Conservation (phyloP, 495 filamentous ascomycete species). For the Lophiostoma macrostomum region DNA sequence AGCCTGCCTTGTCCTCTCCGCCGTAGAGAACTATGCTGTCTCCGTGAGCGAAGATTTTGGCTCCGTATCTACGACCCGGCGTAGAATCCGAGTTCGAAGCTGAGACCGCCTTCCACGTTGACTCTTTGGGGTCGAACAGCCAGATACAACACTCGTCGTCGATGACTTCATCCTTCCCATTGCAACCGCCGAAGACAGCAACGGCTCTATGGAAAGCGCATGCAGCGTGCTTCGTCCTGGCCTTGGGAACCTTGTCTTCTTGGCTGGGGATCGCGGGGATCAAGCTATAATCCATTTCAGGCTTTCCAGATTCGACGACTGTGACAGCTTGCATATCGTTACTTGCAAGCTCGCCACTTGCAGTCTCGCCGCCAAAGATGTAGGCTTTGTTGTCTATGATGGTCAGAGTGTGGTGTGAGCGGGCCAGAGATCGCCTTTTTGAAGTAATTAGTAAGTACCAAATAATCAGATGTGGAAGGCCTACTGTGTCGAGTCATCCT, state of each 20-base stretch:
- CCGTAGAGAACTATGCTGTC: neutral
- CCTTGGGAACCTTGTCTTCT: neutral
- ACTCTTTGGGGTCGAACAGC: conserved; percentile 44
- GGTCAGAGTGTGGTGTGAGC: conserved; percentile 49
- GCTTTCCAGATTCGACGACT: neutral
- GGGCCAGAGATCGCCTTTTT: conserved; percentile 43
- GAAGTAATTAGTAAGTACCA: neutral
- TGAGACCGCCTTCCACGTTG: conserved; percentile 4
- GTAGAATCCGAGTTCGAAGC: conserved; percentile 1
- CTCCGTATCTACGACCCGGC: neutral
- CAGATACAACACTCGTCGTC: conserved; percentile 48
- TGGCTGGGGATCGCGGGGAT: neutral
- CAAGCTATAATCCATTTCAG: neutral
- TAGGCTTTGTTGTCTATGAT: conserved; percentile 48
- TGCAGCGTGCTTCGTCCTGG: conserved; percentile 2
- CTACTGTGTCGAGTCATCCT: no score
- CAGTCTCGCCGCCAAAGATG: conserved; percentile 51
- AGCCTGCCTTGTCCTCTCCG: neutral
- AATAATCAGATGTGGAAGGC: no score
- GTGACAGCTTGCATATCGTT: conserved; percentile 48
- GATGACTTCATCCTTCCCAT: conserved; percentile 32
- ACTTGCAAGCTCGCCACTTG: conserved; percentile 42
- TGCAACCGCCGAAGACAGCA: conserved; percentile 1
- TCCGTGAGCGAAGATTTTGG: neutral
- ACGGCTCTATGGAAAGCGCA: neutral